Percentiles rank a stretch among this genome's conserved stretches.
Evolutionary conservation across 495 filamentous ascomycete species (phyloP).

Genomic region (Lasiosphaeria hispida): DNA sequence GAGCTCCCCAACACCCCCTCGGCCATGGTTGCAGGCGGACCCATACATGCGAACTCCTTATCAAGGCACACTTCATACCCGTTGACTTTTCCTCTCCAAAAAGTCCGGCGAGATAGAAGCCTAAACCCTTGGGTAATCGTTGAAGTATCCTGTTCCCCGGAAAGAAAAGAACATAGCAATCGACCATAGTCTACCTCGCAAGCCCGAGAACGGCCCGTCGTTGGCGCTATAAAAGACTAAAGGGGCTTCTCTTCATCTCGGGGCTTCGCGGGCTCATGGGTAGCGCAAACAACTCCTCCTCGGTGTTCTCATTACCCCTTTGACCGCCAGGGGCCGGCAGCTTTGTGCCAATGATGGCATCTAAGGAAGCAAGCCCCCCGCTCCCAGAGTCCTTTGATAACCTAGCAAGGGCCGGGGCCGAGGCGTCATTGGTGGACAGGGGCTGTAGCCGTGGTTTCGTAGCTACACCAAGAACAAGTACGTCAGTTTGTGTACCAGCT

Average conservation of each 20-base stretch:
- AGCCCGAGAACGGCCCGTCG: background rate
- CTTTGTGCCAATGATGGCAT: slow-evolving; percentile 44
- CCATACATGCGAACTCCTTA: background rate
- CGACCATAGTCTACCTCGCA: too few species aligned
- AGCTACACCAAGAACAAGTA: slow-evolving; percentile 10
- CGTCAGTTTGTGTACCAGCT: background rate
- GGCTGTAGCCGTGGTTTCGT: slow-evolving; percentile 17
- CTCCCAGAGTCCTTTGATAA: slow-evolving; percentile 5
- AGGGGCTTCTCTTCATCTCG: slow-evolving; percentile 73
- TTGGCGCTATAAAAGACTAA: slow-evolving; percentile 46
- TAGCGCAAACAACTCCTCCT: slow-evolving; percentile 77
- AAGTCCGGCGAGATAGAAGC: too few species aligned
- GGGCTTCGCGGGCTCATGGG: slow-evolving; percentile 77
- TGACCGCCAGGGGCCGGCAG: slow-evolving; percentile 27
- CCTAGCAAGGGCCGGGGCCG: background rate
- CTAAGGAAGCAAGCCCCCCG: slow-evolving; percentile 41
- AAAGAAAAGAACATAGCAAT: too few species aligned
- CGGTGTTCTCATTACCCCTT: slow-evolving; percentile 39
- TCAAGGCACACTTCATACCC: background rate
- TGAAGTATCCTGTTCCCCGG: too few species aligned
- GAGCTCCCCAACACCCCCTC: too few species aligned
- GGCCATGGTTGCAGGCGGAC: too few species aligned
- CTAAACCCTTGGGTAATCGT: too few species aligned
- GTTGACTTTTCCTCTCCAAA: too few species aligned
- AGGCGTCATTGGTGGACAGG: slow-evolving; percentile 5